These are phyloP conservation scores for Lolium perenne DNA, from an alignment of 176 grass and related monocot genomes.

Conservation along the genomic window DNA sequence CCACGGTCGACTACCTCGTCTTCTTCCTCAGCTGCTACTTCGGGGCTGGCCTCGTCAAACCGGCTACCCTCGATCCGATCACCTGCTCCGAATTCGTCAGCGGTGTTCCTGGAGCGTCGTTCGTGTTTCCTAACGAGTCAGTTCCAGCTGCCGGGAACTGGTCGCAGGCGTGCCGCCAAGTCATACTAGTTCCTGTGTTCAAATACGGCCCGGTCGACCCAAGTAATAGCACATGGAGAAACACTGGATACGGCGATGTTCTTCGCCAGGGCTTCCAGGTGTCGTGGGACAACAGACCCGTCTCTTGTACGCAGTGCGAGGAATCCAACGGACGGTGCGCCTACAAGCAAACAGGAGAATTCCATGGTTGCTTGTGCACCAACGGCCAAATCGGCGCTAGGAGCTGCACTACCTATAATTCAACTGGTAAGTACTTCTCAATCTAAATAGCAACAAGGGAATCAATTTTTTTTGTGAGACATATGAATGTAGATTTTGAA, in stretches of 20 bases:
- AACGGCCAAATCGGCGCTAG: too few relatives aligned
- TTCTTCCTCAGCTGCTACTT: not conserved
- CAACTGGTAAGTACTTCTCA: too few relatives aligned
- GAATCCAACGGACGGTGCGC: not conserved
- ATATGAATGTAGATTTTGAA: too few relatives aligned
- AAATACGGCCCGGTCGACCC: fast-evolving
- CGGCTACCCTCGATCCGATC: fast-evolving
- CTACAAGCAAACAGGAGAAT: not conserved
- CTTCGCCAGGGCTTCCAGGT: too few relatives aligned
- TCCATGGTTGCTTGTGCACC: too few relatives aligned
- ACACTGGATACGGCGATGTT: too few relatives aligned
- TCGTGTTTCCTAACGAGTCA: fast-evolving
- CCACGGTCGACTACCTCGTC: not conserved
- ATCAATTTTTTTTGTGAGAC: too few relatives aligned
- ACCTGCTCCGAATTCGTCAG: not conserved
- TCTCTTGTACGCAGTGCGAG: not conserved
- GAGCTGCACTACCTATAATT: too few relatives aligned
- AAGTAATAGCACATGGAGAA: too few relatives aligned
- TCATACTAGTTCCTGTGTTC: not conserved
- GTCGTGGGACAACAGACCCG: too few relatives aligned
- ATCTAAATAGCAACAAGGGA: too few relatives aligned
- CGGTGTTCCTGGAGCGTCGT: not conserved
- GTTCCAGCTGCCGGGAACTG: not conserved
- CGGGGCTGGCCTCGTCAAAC: fast-evolving
- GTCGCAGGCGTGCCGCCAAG: fast-evolving